Evolutionary conservation across 2,329 filamentous ascomycete genomes (phyloP), one percentile per base, ranked within the genome.

Genomic region (Teratosphaeria nubilosa): DNA sequence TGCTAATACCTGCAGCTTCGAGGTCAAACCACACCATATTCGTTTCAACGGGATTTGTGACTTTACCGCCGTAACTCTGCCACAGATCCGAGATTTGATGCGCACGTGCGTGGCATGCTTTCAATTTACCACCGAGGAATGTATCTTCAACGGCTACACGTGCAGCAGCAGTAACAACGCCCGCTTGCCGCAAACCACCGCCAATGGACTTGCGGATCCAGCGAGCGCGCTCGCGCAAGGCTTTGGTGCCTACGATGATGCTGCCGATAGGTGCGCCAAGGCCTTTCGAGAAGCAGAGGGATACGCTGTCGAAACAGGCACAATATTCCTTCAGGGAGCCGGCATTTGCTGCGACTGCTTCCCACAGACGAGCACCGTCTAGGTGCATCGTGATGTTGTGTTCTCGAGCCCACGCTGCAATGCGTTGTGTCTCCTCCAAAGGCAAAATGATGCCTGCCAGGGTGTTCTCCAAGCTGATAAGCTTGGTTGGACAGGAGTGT

Each of bases 1-100:
- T 70, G 2, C 76, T 74, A 32, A 86, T 70, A 0, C 82, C 81
- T 11, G 82, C 80, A 1, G 80, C 79, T 31, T 83, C 80, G 16
- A 94, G 75, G 70, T 95, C 86, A 59, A 95, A 68, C 90, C 89
- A 95, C 34, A 90, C 83, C 88, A 95, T 95, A 74, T 95, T 95
- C n/a, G 90, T 95, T 69, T 95, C 86, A 1, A 88, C 86, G 0
- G 87, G 86, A 59, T 86, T 78, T 22, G 79, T 73, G 58, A 90
- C 73, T 72, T 81, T 83, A 1, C 90, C 90, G 4, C 90, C 90
- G 55, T 85, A 76, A 16, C 74, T 75, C 5, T 77, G 80, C 90
- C 90, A 95, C 63, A 87, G 72, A 32, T 77, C 74, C 27, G 80
- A 84, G 25, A 91, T 77, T 64, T 76, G 76, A 70, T 80, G 80